Base-by-base conservation (phyloP, 1,139 yeast species). In the Diutina rugosa region DNA sequence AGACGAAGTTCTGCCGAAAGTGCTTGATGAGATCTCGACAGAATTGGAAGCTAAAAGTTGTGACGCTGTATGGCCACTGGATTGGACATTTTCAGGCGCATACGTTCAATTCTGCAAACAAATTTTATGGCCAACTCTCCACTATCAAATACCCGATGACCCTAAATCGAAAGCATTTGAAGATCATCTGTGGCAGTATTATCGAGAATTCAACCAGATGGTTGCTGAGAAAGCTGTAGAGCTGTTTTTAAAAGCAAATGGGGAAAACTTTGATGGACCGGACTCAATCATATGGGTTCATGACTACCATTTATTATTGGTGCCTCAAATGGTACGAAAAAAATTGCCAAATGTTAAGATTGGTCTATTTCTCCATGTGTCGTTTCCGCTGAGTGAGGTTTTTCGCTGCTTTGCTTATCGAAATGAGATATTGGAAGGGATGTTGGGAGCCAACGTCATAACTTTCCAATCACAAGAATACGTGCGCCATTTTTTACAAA, bases 341-440 rank as follows among this genome's bases (percentile, higher is more conserved):
- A 72, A 78, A 61, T 70, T 90, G 29, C 97, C 97, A 14, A 69
- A 81, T 59, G 98, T 96, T 4, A 84, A 87, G 62, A 90, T 95
- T 63, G 98, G 97, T 0, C 85, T 93, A 63, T 93, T 90, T 69
- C 73, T 93, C 58, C 99, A 95, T 65, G 90, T 93, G 28, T 88
- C 98, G 1, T 93, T 93, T 73, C 99, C 99, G 7, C 88, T 97
- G 2, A 85, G 95, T 55, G 99, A 93, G 69, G 96, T 93, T 4
- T 95, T 93, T 71, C 78, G 98, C 61, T 91, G 98, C 65, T 78
- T 93, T 61, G 97, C 98, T 1, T 95, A 90, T 65, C 78, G 99
- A 64, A 84, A 81, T 57, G 81, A 80, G 35, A 76, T 95, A 26
- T 73, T 95, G 29, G 79, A 81, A 60, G 99, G 99, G 14, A 79